Evolutionary conservation across 441 rosid species (phyloP).

Genomic region (Adansonia madagascariensis): DNA sequence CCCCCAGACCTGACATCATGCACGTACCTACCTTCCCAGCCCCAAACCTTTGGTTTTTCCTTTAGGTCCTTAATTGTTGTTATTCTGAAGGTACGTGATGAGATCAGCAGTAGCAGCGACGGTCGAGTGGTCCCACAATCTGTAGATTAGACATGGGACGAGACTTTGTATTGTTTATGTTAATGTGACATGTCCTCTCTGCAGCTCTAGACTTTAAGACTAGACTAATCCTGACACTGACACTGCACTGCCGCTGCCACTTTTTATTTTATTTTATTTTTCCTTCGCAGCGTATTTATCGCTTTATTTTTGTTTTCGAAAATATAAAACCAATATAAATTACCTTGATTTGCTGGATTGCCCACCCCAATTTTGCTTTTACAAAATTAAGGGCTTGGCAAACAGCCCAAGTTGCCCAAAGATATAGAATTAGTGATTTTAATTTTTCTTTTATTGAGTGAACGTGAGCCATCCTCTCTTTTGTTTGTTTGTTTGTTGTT

Average conservation of each 20-base stretch:
- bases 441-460: background rate
- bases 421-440: background rate
- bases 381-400: no score
- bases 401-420: background rate
- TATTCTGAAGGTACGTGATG: conserved; percentile 7
- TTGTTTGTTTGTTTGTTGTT: no score
- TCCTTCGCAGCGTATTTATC: background rate
- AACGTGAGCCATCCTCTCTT: background rate
- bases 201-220: background rate
- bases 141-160: background rate
- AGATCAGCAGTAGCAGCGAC: conserved; percentile 26
- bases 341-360: background rate
- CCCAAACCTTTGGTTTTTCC: background rate
- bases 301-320: background rate
- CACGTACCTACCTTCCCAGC: background rate
- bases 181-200: background rate
- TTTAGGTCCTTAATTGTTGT: background rate
- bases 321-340: no score
- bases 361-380: background rate
- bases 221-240: background rate
- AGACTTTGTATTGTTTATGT: background rate
- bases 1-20: background rate
- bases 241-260: background rate
- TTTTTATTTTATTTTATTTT: background rate
- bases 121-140: conserved; percentile 32